Base-by-base conservation (phyloP, 2,329 filamentous ascomycete species). In the Berkeleyomyces basicola region DNA sequence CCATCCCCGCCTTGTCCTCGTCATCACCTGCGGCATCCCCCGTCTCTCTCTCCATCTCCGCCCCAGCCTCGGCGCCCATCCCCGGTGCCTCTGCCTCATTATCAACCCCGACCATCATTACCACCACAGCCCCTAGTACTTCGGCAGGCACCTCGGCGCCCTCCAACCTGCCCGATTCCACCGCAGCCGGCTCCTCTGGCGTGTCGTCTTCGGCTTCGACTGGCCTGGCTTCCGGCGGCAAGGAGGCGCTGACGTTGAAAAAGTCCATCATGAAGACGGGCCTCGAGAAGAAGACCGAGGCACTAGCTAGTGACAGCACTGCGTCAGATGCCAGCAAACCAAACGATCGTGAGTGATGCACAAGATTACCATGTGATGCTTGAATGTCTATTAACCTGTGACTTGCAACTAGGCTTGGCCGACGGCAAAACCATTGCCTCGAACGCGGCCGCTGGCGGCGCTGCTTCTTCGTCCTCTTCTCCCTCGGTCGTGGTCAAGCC, bases 31-130 rank as follows among this genome's bases (percentile, higher is more conserved):
- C 40, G 7, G 40, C 40, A 7, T 7, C 40, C 40, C 1, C 40
- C 40, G 40, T 11, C 40, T 7, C 40, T 42, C 40, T 11, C 40
- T 7, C 40, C 40, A 11, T 11, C 11, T 11, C 40, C 40, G 40
- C 40, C 40, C 6, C 40, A 1, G 47, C 16, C 31, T 9, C 47
- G 11, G 11, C 47, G 5, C 7, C 47, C 0, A 85, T 88, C 31
- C 7, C 23, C 2, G 9, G 11, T 31, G 47, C 16, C 16, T 31
- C 16, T 31, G 31, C 33, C 47, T 10, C 47, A 9, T 36, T 31
- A 11, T 11, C 33, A 31, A 10, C 47, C 3, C 47, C 47, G 31
- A 51, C 47, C 37, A 44, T 51, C 43, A 33, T 59, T 11, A 37
- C 62, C 16, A 53, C 59, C 16, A 39, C 49, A 39, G 36, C 62